Evolutionary conservation across 352 stramenopile species (phyloP).

Genomic region (Globisporangium camurandrum): DNA sequence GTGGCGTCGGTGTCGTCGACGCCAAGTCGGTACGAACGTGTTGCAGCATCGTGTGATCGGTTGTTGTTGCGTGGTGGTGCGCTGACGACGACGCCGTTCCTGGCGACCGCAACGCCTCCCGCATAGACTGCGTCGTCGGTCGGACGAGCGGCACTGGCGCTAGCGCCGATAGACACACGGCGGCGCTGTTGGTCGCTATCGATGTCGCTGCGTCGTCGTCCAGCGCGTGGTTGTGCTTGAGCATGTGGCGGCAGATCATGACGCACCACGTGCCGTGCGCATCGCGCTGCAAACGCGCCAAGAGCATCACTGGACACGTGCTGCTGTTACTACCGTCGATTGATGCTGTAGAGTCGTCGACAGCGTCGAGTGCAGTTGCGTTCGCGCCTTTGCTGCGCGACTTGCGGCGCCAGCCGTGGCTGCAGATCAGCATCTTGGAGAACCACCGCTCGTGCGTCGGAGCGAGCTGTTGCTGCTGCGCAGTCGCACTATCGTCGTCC

Average conservation of each 20-base stretch:
- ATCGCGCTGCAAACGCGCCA: slow-evolving; percentile 59
- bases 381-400: slow-evolving; percentile 28
- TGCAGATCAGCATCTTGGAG: slow-evolving; percentile 74
- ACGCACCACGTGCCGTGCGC: slow-evolving; percentile 54
- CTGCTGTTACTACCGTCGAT: too few relatives aligned
- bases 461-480: slow-evolving; percentile 38
- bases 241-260: slow-evolving; percentile 58
- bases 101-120: too few relatives aligned
- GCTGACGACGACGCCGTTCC: not conserved
- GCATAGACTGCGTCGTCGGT: too few relatives aligned
- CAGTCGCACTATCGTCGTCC: too few relatives aligned
- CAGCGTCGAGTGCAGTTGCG: too few relatives aligned
- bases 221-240: slow-evolving; percentile 45
- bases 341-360: too few relatives aligned
- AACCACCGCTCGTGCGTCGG: slow-evolving; percentile 59
- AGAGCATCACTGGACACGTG: slow-evolving; percentile 57
- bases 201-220: not conserved
- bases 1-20: not conserved
- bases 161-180: too few relatives aligned
- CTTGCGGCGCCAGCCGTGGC: slow-evolving; percentile 66
- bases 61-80: not conserved
- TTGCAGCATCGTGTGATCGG: not conserved
- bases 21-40: slow-evolving; percentile 1
- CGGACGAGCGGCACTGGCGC: not conserved
- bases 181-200: not conserved